phyloP scores from a whole-genome alignment of 1,284 basidiomycete genomes.

The Cutaneotrichosporon mucoides region DNA sequence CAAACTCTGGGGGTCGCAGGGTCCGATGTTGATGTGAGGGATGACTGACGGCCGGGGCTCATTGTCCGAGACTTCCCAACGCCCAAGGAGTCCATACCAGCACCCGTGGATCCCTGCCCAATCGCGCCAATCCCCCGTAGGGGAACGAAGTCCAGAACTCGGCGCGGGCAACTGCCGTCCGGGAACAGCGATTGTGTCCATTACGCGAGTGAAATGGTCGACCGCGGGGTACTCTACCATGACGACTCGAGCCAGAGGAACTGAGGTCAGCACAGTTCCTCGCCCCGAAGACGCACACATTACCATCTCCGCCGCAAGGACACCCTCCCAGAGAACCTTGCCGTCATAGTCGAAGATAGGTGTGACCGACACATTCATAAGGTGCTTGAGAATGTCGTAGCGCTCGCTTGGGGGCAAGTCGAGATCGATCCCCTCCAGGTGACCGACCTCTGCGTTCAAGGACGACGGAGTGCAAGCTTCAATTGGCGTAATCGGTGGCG shows the following conservation, averaged over 20 bases:
- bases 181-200: too few relatives aligned
- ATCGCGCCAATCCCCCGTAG: too few relatives aligned
- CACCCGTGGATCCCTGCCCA: too few relatives aligned
- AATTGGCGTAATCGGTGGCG: too few relatives aligned
- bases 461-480: too few relatives aligned
- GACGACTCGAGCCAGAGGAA: neutral
- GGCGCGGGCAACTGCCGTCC: too few relatives aligned
- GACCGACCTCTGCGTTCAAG: too few relatives aligned
- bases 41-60: neutral
- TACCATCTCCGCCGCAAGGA: neutral
- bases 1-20: neutral
- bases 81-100: too few relatives aligned
- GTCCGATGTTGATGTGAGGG: neutral
- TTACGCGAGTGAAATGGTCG: neutral
- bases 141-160: too few relatives aligned
- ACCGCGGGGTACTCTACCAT: neutral
- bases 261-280: neutral
- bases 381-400: neutral
- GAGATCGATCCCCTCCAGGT: too few relatives aligned
- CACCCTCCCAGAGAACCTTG: constrained; percentile 3
- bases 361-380: neutral
- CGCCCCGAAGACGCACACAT: neutral
- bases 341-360: constrained; percentile 5
- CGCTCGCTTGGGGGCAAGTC: neutral
- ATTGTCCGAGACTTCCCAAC: too few relatives aligned